Conservation (phyloP, 805 yeast species). For the Cyberlindnera mrakii region DNA sequence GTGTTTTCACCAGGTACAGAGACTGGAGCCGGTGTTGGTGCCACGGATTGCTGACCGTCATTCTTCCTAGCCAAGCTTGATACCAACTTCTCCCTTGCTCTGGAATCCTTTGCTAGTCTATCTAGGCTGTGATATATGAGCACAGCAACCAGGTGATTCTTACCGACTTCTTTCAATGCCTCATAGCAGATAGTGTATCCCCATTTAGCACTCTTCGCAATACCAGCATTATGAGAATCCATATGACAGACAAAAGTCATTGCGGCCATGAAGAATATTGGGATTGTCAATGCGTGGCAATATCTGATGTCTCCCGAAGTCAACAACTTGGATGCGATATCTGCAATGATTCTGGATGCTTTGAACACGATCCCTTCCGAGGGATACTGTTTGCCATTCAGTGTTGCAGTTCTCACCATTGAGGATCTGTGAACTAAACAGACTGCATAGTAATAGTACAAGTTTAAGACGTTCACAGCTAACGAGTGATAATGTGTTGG, state of each 20-base stretch:
- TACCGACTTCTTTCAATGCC: conserved; percentile 35
- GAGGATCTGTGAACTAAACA: conserved; percentile 68
- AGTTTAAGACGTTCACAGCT: conserved; percentile 51
- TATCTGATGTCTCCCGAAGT: conserved; percentile 42
- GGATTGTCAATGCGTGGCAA: conserved; percentile 55
- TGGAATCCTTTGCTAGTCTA: conserved; percentile 30
- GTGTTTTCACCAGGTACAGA: conserved; percentile 1
- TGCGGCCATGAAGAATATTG: conserved; percentile 56
- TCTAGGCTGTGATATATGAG: conserved; percentile 48
- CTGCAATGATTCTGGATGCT: conserved; percentile 70
- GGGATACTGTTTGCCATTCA: conserved; percentile 26
- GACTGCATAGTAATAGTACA: conserved; percentile 68
- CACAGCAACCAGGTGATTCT: conserved; percentile 46
- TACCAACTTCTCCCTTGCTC: conserved; percentile 20
- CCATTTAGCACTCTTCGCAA: conserved; percentile 30
- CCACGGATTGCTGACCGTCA: conserved; percentile 6
- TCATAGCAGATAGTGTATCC: conserved; percentile 27
- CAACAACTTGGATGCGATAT: conserved; percentile 50
- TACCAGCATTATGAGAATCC: conserved; percentile 30
- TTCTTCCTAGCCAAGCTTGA: conserved; percentile 12
- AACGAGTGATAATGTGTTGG: conserved; percentile 43
- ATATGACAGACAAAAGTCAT: conserved; percentile 70
- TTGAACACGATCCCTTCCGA: conserved; percentile 64
- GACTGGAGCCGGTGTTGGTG: conserved; percentile 11
- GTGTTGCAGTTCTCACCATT: conserved; percentile 35